These are phyloP conservation scores for Russula virescens DNA, from an alignment of 768 basidiomycete genomes.

Conservation along the genomic window DNA sequence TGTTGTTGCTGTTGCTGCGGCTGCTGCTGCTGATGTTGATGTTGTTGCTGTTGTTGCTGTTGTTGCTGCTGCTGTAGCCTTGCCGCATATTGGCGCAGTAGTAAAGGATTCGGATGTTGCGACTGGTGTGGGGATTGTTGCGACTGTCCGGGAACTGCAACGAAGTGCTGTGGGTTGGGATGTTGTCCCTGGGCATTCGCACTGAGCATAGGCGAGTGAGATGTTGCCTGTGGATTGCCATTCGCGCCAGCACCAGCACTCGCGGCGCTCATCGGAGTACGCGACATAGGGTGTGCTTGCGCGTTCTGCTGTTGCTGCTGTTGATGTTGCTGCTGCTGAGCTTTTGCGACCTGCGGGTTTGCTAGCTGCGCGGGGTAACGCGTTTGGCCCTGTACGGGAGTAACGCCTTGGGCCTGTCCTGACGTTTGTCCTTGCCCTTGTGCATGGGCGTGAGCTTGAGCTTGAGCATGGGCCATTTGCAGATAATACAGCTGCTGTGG, in stretches of 20 bases:
- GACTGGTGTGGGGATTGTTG: slow-evolving; percentile 17
- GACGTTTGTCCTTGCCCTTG: slow-evolving; percentile 17
- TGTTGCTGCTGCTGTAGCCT: slow-evolving; percentile 13
- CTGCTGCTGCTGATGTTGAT: slow-evolving; percentile 20
- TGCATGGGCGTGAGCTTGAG: slow-evolving; percentile 20
- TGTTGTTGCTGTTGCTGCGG: slow-evolving; percentile 22
- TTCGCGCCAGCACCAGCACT: not conserved
- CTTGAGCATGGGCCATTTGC: slow-evolving; percentile 20
- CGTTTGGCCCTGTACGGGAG: not conserved
- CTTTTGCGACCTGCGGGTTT: slow-evolving; percentile 20
- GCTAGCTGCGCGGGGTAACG: slow-evolving; percentile 13
- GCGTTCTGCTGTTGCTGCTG: slow-evolving; percentile 14
- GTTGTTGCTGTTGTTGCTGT: slow-evolving; percentile 25
- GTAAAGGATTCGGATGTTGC: slow-evolving; percentile 14
- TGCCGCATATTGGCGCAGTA: slow-evolving; percentile 1
- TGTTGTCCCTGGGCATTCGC: slow-evolving; percentile 25
- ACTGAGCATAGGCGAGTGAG: slow-evolving; percentile 21
- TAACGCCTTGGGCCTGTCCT: slow-evolving; percentile 8
- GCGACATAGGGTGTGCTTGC: slow-evolving; percentile 22
- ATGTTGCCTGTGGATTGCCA: slow-evolving; percentile 14
- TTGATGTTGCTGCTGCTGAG: slow-evolving; percentile 25
- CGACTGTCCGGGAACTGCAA: not conserved
- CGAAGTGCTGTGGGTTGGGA: slow-evolving; percentile 5
- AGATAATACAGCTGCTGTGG: not conserved
- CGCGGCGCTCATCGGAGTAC: slow-evolving; percentile 23